A percentile compares a stretch with the other conserved stretches of the same genome.
phyloP scores from a whole-genome alignment of 208 protist species.

The Borovskyia barvae region DNA sequence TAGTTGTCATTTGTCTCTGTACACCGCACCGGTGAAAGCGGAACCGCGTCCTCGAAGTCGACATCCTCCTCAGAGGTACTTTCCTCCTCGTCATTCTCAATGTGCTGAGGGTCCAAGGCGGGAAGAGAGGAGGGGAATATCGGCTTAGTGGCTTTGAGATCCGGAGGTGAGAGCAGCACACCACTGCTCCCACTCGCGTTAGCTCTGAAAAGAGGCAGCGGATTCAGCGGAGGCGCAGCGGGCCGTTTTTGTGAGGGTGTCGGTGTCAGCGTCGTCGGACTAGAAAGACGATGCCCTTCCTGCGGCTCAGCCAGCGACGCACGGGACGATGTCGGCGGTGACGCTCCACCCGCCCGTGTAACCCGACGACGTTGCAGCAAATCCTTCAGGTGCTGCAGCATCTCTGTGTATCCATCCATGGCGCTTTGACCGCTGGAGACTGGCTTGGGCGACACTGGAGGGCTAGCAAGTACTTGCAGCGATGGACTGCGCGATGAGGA shows the following conservation, averaged over 20 bases:
- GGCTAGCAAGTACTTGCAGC: not conserved
- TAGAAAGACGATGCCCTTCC: not conserved
- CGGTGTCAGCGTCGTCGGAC: not conserved
- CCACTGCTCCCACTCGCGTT: not conserved
- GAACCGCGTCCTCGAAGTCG: slow-evolving; percentile 80
- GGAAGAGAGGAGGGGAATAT: slow-evolving; percentile 4
- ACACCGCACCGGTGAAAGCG: slow-evolving; percentile 63
- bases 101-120: not conserved
- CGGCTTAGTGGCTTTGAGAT: slow-evolving; percentile 31
- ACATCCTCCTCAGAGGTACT: slow-evolving; percentile 75
- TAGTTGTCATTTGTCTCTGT: slow-evolving; percentile 62
- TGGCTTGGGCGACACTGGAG: slow-evolving; percentile 9
- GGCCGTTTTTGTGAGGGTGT: not conserved
- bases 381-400: slow-evolving; percentile 82
- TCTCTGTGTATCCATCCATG: slow-evolving; percentile 71
- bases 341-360: slow-evolving; percentile 16
- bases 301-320: not conserved
- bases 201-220: not conserved
- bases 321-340: slow-evolving; percentile 11
- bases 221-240: slow-evolving; percentile 16
- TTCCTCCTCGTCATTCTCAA: slow-evolving; percentile 21
- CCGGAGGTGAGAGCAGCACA: slow-evolving; percentile 18
- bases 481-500: not conserved
- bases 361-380: slow-evolving; percentile 55
- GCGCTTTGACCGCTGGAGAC: slow-evolving; percentile 16